Base-by-base conservation (phyloP, 2,329 filamentous ascomycete genomes). In the Calonectria crousiana region DNA sequence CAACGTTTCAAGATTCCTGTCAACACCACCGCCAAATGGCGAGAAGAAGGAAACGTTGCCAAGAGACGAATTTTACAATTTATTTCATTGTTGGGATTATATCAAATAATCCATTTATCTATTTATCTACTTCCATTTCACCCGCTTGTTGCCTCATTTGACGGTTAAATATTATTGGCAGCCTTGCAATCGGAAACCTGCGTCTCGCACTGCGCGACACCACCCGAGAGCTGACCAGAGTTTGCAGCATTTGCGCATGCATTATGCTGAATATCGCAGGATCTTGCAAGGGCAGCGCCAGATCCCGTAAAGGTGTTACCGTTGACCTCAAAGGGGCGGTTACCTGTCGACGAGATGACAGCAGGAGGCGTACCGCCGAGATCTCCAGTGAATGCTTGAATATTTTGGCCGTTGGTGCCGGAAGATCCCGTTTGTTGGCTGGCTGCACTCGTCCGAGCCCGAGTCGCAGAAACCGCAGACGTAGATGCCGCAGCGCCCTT, bases 281-380 rank as follows among this genome's bases (percentile, higher is more conserved):
- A 88, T 32, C 88, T 87, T 81, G 86, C 84, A 72, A 88, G 79
- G 13, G 88, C 88, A 44, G 86, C 87, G 56, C 83, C 85, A 13
- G 80, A 77, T 76, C 86, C 86, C 6, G 88, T 84, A 82, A 92
- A 93, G 74, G 87, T 90, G 69, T 88, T 87, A 20, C 87, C 88
- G 71, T 89, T 91, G 76, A 91, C 91, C 64, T 81, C 84, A 81
- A 89, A 90, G 67, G 87, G 87, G 20, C 85, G 85, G 56, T 83
- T 78, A 13, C 82, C 77, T 36, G 82, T 81, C 6, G 81, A 80
- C 3, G 84, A 83, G 77, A 84, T 76, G 32, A 89, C 86, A 5
- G 88, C 79, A 2, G 87, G 86, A 3, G 86, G 77, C 0, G 85
- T 72, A 34, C 86, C 87, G 52, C 87, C 86, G 28, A 85, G 83